Base-by-base conservation (phyloP, 768 basidiomycete genomes). In the Tephrocybe sp. region DNA sequence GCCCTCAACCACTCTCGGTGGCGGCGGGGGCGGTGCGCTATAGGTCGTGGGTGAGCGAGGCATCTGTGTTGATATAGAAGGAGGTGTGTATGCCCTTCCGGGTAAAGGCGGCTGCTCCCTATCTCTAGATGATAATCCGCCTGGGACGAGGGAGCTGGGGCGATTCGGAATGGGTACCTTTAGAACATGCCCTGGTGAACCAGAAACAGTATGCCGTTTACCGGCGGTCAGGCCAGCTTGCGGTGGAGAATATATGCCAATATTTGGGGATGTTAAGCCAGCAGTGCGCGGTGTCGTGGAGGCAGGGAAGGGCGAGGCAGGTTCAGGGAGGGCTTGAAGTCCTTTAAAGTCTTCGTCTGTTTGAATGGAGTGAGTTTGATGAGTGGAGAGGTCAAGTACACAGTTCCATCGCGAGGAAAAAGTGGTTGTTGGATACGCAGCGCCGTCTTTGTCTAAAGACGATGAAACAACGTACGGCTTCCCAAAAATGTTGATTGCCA, bases 381-480 rank as follows among this genome's bases (percentile, higher is more conserved):
- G 68, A 14, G 75, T 63, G 6, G 74, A 65, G n/a, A 97, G 74
- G 64, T 95, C 91, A 16, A 97, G 80, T 1, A 90, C 73, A 57
- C 92, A 94, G 57, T 92, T 96, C 94, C 94, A 97, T 26, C 85
- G 74, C 0, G 93, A 94, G 0, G 84, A 80, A 66, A 94, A 97
- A 0, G 82, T 74, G 11, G 69, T 72, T 7, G 93, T 91, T 0
- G 88, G 91, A 57, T 84, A 90, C 1, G 61, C 49, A 8, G 63
- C 23, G 4, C 58, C 40, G 26, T 60, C 58, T 6, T 54, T 52
- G 11, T 62, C 59, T 4, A 57, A 60, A 35, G 58, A 54, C 23
- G 60, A 49, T 4, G 68, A 46, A 11, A 61, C 62, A 14, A 73
- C 43, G 55, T 77, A 89, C 3, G 93, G 93, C 57, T 82, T 77